Evolutionary conservation across 129 eudicot species (phyloP), one percentile per base, ranked within the genome.

Genomic region (Chrysanthemum seticuspe): DNA sequence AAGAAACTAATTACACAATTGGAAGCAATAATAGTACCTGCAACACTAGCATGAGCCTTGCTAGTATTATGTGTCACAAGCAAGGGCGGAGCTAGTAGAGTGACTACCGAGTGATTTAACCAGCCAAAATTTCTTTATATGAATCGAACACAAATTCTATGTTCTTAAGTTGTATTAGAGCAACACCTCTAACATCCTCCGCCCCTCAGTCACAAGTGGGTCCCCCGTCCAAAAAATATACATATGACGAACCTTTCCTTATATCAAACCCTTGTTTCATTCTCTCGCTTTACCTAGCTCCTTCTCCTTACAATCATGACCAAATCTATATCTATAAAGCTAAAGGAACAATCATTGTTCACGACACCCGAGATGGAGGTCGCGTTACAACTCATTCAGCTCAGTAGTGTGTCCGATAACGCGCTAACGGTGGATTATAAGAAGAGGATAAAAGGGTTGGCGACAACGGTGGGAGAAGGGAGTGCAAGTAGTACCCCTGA

Each of bases 381-480:
- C 13, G 79, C 79, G 9, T 64, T 74, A 54, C 79, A 64, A 51
- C 27, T 74, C 57, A 74, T 74, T 15, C 72, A 74, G 19, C 72
- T 65, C 65, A 54, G 79, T 44, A 40, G 79, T 23, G 72, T 65
- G 54, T 70, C 74, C 23, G 29, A 71, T 52, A 49, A 65, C 64
- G 15, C 8, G 9, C 16, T 5, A 16, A 62, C 67, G 21, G 4
- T 21, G 21, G 8, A 3, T 40, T 52, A 18, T 44, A 51, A 34
- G 49, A 74, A 21, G 61, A 63, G 23, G 19, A 50, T 19, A 15
- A 56, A 63, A n/a, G 62, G 12, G 19, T 16, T n/a, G 40, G 56
- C 0, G 76, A 59, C 40, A 45, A 62, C 10, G 34, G 67, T 15
- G 67, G 29, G 13, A 48, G 9, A 23, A 23, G 25, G 25, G 1